These are phyloP conservation scores for Calonectria multiphialidica DNA, from an alignment of 2,329 filamentous ascomycete species.

Conservation along the genomic window DNA sequence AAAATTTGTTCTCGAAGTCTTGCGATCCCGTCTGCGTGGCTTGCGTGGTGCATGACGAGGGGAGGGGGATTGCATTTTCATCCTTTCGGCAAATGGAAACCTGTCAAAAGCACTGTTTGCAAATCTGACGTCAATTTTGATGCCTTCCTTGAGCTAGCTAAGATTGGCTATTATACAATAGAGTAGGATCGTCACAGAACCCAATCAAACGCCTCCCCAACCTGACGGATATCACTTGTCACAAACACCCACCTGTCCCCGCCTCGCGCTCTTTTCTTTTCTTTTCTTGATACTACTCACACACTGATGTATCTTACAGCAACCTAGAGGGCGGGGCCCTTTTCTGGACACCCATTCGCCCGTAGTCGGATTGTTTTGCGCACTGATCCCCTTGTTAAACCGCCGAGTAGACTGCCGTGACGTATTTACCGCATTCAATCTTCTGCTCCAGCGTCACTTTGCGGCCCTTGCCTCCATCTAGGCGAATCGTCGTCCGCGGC, in stretches of 20 bases:
- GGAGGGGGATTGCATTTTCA: neutral
- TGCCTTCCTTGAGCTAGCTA: constrained; percentile 14
- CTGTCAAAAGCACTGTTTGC: neutral
- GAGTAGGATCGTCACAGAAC: constrained; percentile 27
- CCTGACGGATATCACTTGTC: constrained; percentile 16
- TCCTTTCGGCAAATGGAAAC: neutral
- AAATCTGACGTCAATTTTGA: constrained; percentile 23
- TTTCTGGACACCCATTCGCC: constrained; percentile 3
- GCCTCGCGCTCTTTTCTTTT: neutral
- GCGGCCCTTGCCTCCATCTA: constrained; percentile 71
- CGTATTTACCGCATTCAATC: constrained; percentile 86
- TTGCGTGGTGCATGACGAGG: neutral
- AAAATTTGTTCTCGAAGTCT: neutral
- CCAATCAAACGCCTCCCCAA: constrained; percentile 30
- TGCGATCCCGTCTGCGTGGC: neutral
- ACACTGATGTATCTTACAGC: constrained; percentile 21
- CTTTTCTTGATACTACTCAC: constrained; percentile 24
- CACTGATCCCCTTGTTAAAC: constrained; percentile 49
- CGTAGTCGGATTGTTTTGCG: neutral
- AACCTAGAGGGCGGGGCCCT: neutral
- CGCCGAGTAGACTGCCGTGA: constrained; percentile 86
- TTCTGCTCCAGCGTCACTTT: constrained; percentile 85
- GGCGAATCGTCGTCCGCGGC: constrained; percentile 76
- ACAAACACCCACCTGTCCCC: constrained; percentile 8
- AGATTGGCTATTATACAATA: constrained; percentile 25